A percentile compares a stretch with the other conserved stretches of the same genome.
Evolutionary conservation across 805 yeast species (phyloP).

Genomic region (Nakazawaea peltata): DNA sequence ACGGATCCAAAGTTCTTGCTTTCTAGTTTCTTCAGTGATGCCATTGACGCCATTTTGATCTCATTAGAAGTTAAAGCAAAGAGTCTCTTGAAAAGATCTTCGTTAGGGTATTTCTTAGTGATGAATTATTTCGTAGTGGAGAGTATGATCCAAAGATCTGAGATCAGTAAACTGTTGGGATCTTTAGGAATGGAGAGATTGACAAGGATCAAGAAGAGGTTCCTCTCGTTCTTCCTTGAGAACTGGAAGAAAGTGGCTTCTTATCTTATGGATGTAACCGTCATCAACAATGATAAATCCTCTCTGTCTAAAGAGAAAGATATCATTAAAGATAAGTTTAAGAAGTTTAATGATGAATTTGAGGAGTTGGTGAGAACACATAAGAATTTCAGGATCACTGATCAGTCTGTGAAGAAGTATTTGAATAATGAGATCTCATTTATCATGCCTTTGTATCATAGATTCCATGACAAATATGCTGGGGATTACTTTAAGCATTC

Average conservation of each 20-base stretch:
- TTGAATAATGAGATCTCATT: slow-evolving; percentile 69
- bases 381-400: slow-evolving; percentile 57
- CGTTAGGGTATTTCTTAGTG: slow-evolving; percentile 63
- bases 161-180: slow-evolving; percentile 47
- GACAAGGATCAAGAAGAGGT: slow-evolving; percentile 64
- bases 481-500: slow-evolving; percentile 69
- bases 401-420: slow-evolving; percentile 52
- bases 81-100: slow-evolving; percentile 31
- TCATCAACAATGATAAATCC: slow-evolving; percentile 36
- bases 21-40: slow-evolving; percentile 66
- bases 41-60: slow-evolving; percentile 64
- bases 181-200: slow-evolving; percentile 53
- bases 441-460: slow-evolving; percentile 75
- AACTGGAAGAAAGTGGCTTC: slow-evolving; percentile 81
- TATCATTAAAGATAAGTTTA: slow-evolving; percentile 75
- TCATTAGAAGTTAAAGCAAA: slow-evolving; percentile 56
- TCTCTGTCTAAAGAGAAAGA: slow-evolving; percentile 64
- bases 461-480: slow-evolving; percentile 73
- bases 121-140: slow-evolving; percentile 72
- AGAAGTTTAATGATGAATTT: slow-evolving; percentile 72
- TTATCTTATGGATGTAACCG: slow-evolving; percentile 72
- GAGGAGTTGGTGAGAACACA: slow-evolving; percentile 68
- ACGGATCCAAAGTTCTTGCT: slow-evolving; percentile 44
- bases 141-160: slow-evolving; percentile 56
- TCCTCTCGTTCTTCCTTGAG: slow-evolving; percentile 58